phyloP scores from a whole-genome alignment of 2,329 filamentous ascomycete genomes.

The Claviceps cyperi region DNA sequence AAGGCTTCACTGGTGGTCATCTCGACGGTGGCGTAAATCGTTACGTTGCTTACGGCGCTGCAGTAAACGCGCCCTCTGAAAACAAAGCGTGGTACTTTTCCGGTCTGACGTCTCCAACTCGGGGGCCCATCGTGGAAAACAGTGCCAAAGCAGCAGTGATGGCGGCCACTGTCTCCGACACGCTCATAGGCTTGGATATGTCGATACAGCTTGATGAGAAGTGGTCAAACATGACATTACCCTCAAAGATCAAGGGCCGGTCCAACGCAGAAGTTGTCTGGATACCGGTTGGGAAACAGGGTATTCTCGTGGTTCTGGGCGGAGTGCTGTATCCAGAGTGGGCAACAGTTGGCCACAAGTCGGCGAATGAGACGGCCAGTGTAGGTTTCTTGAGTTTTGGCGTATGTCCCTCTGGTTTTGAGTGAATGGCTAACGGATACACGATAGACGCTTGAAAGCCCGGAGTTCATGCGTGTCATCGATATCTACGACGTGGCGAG shows the following conservation, averaged over 20 bases:
- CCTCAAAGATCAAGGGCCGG: conserved; percentile 33
- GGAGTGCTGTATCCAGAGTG: conserved; percentile 53
- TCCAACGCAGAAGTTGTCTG: conserved; percentile 54
- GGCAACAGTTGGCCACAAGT: conserved; percentile 12
- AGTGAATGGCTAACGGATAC: conserved; percentile 1
- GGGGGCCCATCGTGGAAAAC: conserved; percentile 32
- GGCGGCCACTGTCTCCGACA: conserved; percentile 36
- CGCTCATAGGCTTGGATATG: conserved; percentile 49
- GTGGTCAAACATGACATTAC: conserved; percentile 45
- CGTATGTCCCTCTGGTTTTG: background rate
- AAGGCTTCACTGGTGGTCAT: conserved; percentile 25
- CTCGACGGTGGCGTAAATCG: conserved; percentile 36
- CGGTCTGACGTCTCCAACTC: conserved; percentile 38
- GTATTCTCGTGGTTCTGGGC: conserved; percentile 63
- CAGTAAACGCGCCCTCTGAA: conserved; percentile 51
- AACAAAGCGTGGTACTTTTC: conserved; percentile 60
- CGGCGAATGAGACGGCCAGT: conserved; percentile 17
- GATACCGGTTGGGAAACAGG: conserved; percentile 64
- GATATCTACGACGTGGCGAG: conserved; percentile 64
- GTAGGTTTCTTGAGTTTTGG: conserved; percentile 13
- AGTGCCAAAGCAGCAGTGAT: conserved; percentile 18
- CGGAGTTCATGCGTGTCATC: conserved; percentile 55
- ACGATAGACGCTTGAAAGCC: conserved; percentile 45
- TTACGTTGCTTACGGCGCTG: conserved; percentile 51
- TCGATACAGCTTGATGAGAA: conserved; percentile 28